Evolutionary conservation across 2,329 filamentous ascomycete species (phyloP).

Genomic region (Xenoacremonium recifei): DNA sequence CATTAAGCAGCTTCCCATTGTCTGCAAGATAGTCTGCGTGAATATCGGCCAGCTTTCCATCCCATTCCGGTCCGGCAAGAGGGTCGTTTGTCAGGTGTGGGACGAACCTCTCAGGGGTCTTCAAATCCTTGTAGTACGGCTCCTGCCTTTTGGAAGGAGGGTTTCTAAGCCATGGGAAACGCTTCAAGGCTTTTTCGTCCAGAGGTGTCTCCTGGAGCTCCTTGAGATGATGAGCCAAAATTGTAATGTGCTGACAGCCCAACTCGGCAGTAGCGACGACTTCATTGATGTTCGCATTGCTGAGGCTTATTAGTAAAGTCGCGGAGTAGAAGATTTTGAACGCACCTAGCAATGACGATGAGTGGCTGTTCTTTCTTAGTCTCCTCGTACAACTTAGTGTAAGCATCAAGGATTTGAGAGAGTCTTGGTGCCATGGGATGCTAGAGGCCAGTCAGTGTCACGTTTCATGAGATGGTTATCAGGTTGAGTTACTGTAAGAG

Average conservation of each 20-base stretch:
- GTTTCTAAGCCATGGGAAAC: slow-evolving; percentile 2
- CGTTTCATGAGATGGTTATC: too few species aligned
- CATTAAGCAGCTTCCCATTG: slow-evolving; percentile 28
- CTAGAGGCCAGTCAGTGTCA: slow-evolving; percentile 3
- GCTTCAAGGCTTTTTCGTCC: neutral
- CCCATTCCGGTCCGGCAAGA: slow-evolving; percentile 33
- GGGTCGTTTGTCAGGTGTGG: slow-evolving; percentile 37
- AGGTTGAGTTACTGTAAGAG: slow-evolving; percentile 12
- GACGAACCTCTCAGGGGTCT: slow-evolving; percentile 30
- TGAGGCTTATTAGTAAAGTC: too few species aligned
- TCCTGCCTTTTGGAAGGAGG: neutral
- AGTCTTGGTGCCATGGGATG: slow-evolving; percentile 16
- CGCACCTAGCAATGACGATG: slow-evolving; percentile 18
- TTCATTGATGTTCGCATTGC: slow-evolving; percentile 14
- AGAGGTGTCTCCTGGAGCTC: slow-evolving; percentile 12
- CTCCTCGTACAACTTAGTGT: slow-evolving; percentile 8
- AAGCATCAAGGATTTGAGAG: slow-evolving; percentile 15
- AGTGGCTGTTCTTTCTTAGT: slow-evolving; percentile 16
- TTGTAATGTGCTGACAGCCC: slow-evolving; percentile 18
- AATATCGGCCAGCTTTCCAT: slow-evolving; percentile 35
- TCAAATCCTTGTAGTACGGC: slow-evolving; percentile 10
- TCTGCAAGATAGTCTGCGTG: slow-evolving; percentile 44
- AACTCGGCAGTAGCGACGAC: slow-evolving; percentile 17
- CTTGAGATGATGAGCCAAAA: slow-evolving; percentile 10
- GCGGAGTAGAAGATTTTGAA: too few species aligned